Conservation (phyloP, 192 early-diverging fungal genomes). For the Rhizoclosmatium sp. region DNA sequence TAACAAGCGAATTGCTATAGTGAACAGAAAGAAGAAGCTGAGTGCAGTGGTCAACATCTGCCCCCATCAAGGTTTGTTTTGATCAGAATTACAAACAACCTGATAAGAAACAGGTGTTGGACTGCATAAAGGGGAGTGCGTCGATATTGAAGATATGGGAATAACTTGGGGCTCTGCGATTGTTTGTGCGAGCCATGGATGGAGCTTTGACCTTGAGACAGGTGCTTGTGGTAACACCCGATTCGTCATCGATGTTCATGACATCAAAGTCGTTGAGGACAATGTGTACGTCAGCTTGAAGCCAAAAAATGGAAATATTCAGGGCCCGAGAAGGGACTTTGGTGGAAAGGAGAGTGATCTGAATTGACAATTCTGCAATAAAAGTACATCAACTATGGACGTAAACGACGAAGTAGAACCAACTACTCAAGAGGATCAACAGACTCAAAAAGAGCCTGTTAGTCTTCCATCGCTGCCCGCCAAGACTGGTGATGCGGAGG, state of each 20-base stretch:
- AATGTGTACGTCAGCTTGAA: slow-evolving; percentile 28
- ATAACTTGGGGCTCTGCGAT: slow-evolving; percentile 48
- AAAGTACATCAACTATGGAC: not conserved
- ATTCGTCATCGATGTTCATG: slow-evolving; percentile 42
- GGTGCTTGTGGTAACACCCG: slow-evolving; percentile 43
- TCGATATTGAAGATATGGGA: slow-evolving; percentile 54
- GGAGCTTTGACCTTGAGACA: slow-evolving; percentile 45
- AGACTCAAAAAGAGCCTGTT: not conserved
- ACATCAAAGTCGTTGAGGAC: slow-evolving; percentile 28
- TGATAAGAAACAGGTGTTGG: not conserved
- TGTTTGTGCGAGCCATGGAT: slow-evolving; percentile 42
- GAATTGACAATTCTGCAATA: not conserved
- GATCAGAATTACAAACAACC: not conserved
- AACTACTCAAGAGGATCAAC: not conserved
- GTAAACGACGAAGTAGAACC: not conserved
- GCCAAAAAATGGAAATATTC: slow-evolving; percentile 21
- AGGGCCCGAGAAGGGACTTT: slow-evolving; percentile 32
- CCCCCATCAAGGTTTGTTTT: slow-evolving; percentile 41
- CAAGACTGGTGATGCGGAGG: not conserved
- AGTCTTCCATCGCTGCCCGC: not conserved
- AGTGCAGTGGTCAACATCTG: slow-evolving; percentile 39
- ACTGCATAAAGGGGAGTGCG: slow-evolving; percentile 12
- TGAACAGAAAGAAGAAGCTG: slow-evolving; percentile 33
- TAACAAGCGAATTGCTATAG: slow-evolving; percentile 33
- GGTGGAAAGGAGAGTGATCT: slow-evolving; percentile 34